Percentiles rank a stretch among this genome's conserved stretches.
Conservation (phyloP, 2,329 filamentous ascomycete species). For the Didymella glomerata region DNA sequence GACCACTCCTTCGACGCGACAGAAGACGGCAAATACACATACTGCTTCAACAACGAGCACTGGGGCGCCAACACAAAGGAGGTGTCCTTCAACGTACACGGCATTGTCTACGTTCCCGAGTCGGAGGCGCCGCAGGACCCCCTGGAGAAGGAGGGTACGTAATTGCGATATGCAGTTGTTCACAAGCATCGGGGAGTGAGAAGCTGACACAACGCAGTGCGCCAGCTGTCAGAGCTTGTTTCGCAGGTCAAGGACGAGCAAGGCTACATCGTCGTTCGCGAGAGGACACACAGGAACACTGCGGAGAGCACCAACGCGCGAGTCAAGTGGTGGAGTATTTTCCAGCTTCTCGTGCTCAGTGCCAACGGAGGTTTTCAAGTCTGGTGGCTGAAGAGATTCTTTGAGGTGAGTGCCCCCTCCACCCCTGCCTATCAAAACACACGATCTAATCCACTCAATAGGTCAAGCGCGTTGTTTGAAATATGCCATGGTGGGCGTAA, state of each 20-base stretch:
- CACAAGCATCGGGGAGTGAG: no score
- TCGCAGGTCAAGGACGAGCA: constrained; percentile 97
- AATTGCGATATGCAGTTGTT: no score
- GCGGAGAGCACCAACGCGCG: constrained; percentile 97
- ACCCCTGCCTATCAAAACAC: not conserved
- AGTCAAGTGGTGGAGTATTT: constrained; percentile 99
- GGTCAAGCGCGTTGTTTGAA: constrained; percentile 48
- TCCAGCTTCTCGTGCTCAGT: constrained; percentile 87
- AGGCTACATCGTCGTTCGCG: constrained; percentile 92
- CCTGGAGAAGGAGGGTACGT: constrained; percentile 84
- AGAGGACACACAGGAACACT: constrained; percentile 96
- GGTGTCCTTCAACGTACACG: constrained; percentile 98
- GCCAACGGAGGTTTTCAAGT: constrained; percentile 97
- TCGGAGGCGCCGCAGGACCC: constrained; percentile 84
- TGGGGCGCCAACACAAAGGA: constrained; percentile 97
- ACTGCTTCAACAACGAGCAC: constrained; percentile 99
- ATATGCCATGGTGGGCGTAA: not conserved
- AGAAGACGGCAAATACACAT: constrained; percentile 86
- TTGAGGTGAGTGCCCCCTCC: constrained; percentile 68
- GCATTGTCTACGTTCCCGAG: constrained; percentile 96
- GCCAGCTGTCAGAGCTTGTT: constrained; percentile 82
- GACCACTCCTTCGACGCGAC: constrained; percentile 90
- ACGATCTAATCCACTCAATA: constrained; percentile 30
- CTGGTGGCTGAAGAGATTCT: constrained; percentile 99
- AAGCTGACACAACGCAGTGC: constrained; percentile 64